phyloP scores from a whole-genome alignment of 179 eudicot genomes.

The Patellifolia procumbens region DNA sequence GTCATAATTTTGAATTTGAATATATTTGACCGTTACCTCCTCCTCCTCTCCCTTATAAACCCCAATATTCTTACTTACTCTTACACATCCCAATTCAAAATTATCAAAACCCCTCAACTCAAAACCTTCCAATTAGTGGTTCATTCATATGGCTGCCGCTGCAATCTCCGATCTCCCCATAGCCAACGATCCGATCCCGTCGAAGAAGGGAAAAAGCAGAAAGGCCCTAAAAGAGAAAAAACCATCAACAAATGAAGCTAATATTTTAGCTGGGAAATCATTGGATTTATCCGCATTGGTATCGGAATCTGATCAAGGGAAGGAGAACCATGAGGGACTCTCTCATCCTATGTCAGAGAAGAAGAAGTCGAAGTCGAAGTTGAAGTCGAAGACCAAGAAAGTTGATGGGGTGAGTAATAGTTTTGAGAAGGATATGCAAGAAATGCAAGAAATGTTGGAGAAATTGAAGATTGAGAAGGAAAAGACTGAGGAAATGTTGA shows the following conservation, averaged over 20 bases:
- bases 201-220: conserved; percentile 56
- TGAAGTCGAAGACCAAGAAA: conserved; percentile 27
- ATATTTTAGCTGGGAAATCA: conserved; percentile 44
- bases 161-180: conserved; percentile 34
- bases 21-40: conserved; percentile 40
- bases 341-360: conserved; percentile 43
- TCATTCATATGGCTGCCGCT: conserved; percentile 51
- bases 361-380: conserved; percentile 50
- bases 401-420: conserved; percentile 7
- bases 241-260: conserved; percentile 55
- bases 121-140: not conserved
- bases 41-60: conserved; percentile 24
- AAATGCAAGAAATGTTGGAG: conserved; percentile 81
- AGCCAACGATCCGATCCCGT: conserved; percentile 31
- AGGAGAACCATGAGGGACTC: conserved; percentile 64
- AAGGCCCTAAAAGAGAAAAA: conserved; percentile 66
- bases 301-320: conserved; percentile 37
- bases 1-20: conserved; percentile 33
- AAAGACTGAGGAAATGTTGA: conserved; percentile 74
- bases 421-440: conserved; percentile 67
- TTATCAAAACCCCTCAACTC: not conserved
- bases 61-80: not conserved
- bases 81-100: conserved; percentile 6
- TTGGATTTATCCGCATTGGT: conserved; percentile 18
- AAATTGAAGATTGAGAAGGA: conserved; percentile 77